Evolutionary conservation across 2,329 filamentous ascomycete species (phyloP).

Genomic region (Lachnellula arida): DNA sequence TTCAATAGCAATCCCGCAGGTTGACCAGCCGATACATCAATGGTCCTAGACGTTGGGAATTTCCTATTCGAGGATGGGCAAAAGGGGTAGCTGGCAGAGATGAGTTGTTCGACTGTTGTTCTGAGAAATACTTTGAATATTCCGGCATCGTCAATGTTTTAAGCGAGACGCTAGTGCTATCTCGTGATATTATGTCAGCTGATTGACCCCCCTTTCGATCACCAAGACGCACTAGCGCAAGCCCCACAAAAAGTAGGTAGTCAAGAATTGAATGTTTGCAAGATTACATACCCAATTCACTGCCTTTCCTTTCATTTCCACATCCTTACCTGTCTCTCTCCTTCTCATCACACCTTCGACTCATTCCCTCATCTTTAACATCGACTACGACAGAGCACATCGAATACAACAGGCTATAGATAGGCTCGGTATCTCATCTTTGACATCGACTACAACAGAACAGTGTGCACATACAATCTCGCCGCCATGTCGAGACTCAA

Average conservation of each 20-base stretch:
- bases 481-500: not conserved
- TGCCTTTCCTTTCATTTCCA: too few species aligned
- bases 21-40: not conserved
- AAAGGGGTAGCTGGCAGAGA: conserved; percentile 1
- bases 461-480: not conserved
- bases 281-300: too few species aligned
- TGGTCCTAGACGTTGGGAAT: not conserved
- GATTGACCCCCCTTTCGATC: not conserved
- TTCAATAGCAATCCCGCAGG: too few species aligned
- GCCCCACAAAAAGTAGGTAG: too few species aligned
- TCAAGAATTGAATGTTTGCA: too few species aligned
- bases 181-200: not conserved
- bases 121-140: conserved; percentile 12
- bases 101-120: conserved; percentile 14
- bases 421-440: too few species aligned
- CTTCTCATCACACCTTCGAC: too few species aligned
- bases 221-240: too few species aligned
- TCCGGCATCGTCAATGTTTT: not conserved
- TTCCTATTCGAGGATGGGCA: conserved; percentile 1
- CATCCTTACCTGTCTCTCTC: too few species aligned
- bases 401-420: too few species aligned
- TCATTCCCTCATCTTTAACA: too few species aligned
- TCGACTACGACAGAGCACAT: not conserved
- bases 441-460: too few species aligned
- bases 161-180: not conserved